Base-by-base conservation (phyloP, 208 protist genomes). In the Leishmania braziliensis region DNA sequence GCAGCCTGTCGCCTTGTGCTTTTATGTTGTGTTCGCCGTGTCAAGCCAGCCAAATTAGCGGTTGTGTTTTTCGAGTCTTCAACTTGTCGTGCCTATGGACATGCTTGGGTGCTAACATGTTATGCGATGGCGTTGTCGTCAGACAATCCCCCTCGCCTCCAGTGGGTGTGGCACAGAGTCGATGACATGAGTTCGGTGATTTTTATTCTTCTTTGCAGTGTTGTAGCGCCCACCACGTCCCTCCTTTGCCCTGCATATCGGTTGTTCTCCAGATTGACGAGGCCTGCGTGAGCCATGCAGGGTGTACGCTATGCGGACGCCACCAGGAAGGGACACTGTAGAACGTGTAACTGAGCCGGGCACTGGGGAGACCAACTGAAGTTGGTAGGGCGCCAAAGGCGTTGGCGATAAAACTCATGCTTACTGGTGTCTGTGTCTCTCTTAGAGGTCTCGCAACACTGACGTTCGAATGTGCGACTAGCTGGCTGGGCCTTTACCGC, bases 61-160 rank as follows among this genome's bases (percentile, higher is more conserved):
- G 2, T 46, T 23, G 26, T 73, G 46, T 36, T 26, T 73, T 53
- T 73, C 43, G 23, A 14, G 43, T 29, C 18, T 58, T 29, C 29
- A 39, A n/a, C 29, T 39, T 76, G 20, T 56, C 5, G 50, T 76
- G n/a, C 26, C 20, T 20, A 51, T 76, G 50, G 18, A 20, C 18
- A 51, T 76, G 48, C 51, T 20, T 76, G 51, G 71, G 29, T 62
- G 71, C 50, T 76, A 76, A 39, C 71, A 43, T 62, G 71, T 60
- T 18, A 29, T 29, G n/a, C 51, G 6, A 14, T 51, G n/a, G 14
- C 51, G n/a, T 62, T 76, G 12, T 20, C 23, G 50, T 46, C 36
- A 5, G n/a, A 36, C 8, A 53, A 53, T 3, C 16, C 18, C 39
- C 39, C 10, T 39, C 18, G 9, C 43, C 68, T 51, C 18, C 46